Percentiles rank a stretch among this genome's conserved stretches.
Conservation (phyloP, 345 rosid species). For the Syzygium oleosum region DNA sequence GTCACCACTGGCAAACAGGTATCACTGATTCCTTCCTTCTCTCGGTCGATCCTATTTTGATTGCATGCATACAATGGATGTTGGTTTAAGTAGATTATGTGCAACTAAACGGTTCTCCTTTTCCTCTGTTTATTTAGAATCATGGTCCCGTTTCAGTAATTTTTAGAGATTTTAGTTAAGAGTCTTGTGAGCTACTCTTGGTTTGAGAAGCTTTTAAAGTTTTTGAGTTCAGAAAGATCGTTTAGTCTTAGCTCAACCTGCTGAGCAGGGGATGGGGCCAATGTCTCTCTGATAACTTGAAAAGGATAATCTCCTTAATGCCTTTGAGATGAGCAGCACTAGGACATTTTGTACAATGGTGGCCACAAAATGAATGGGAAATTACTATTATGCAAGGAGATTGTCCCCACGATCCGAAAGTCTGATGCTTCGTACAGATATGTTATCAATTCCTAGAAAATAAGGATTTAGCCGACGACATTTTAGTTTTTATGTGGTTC, state of each 20-base stretch:
- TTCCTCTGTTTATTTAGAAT: neutral
- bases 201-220: neutral
- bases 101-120: neutral
- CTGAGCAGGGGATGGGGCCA: neutral
- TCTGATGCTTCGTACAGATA: neutral
- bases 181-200: neutral
- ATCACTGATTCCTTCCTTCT: neutral
- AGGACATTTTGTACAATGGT: neutral
- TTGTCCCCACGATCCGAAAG: neutral
- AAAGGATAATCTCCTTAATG: neutral
- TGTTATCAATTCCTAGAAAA: neutral
- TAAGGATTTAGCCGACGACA: too few species aligned
- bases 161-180: neutral
- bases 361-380: neutral
- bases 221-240: neutral
- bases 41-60: neutral
- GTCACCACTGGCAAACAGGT: slow-evolving; percentile 54
- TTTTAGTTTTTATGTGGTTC: neutral
- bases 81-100: neutral
- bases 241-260: neutral
- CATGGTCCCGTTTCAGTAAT: neutral
- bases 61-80: neutral
- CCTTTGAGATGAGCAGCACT: neutral
- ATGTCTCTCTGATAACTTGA: neutral
- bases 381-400: neutral